Evolutionary conservation across 768 basidiomycete genomes (phyloP).

Genomic region (Suillus fuscotomentosus): DNA sequence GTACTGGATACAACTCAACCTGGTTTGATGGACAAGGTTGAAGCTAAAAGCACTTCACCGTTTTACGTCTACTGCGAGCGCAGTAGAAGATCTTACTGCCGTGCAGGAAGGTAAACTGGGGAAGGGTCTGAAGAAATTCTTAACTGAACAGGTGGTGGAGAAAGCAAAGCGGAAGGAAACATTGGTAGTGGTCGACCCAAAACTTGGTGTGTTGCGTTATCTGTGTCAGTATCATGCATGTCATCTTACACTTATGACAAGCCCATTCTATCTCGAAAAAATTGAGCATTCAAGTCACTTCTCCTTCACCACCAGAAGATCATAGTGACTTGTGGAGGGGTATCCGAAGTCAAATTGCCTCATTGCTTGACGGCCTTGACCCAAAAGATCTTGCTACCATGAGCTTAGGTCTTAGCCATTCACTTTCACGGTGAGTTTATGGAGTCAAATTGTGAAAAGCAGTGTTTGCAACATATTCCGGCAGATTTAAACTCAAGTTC

Average conservation of each 20-base stretch:
- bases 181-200: conserved; percentile 84
- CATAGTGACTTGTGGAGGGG: conserved; percentile 91
- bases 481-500: conserved; percentile 97
- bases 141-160: conserved; percentile 80
- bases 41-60: conserved; percentile 95
- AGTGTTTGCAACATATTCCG: conserved; percentile 6
- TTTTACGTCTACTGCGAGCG: conserved; percentile 93
- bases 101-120: conserved; percentile 91
- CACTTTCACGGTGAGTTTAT: conserved; percentile 75
- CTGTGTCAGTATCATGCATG: conserved; percentile 2
- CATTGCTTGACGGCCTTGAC: conserved; percentile 86
- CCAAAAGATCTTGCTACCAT: conserved; percentile 95
- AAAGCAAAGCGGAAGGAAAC: conserved; percentile 91
- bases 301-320: conserved; percentile 51
- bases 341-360: conserved; percentile 84
- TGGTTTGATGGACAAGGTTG: conserved; percentile 49
- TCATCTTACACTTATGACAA: conserved; percentile 28
- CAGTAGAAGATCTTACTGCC: conserved; percentile 95
- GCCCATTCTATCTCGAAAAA: conserved; percentile 91
- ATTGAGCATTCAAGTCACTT: conserved; percentile 82
- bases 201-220: conserved; percentile 64
- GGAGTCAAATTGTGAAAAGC: neutral
- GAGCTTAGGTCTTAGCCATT: conserved; percentile 97
- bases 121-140: conserved; percentile 90
- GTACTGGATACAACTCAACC: neutral